Evolutionary conservation across 2,329 filamentous ascomycete species (phyloP).

Genomic region (Cercospora janseana): DNA sequence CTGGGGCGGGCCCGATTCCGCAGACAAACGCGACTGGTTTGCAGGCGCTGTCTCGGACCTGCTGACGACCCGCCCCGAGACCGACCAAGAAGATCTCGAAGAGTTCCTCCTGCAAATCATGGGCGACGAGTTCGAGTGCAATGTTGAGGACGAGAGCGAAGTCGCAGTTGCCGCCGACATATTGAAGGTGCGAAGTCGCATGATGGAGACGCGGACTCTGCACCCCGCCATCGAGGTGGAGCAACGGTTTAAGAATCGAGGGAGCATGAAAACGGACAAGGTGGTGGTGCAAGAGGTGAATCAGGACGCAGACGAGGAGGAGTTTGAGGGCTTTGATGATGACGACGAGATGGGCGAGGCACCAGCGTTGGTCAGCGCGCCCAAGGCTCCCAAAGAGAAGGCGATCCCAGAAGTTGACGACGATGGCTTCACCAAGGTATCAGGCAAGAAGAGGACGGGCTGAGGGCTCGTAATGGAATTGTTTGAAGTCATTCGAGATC

Average conservation of each 20-base stretch:
- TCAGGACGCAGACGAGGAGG: conserved; percentile 54
- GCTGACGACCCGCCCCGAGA: conserved; percentile 59
- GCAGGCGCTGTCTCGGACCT: conserved; percentile 83
- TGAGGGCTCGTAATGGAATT: neutral
- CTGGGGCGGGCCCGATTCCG: conserved; percentile 81
- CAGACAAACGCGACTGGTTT: conserved; percentile 95
- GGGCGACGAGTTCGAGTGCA: conserved; percentile 81
- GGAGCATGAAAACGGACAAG: conserved; percentile 57
- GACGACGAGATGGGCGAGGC: conserved; percentile 57
- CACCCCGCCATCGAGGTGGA: conserved; percentile 80
- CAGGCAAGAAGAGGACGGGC: conserved; percentile 39
- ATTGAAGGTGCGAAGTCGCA: conserved; percentile 63
- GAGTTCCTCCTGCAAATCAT: conserved; percentile 12
- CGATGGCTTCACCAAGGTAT: conserved; percentile 42
- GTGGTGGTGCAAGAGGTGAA: conserved; percentile 59
- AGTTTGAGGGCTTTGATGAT: conserved; percentile 51
- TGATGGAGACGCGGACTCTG: conserved; percentile 64
- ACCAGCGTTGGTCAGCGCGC: conserved; percentile 58
- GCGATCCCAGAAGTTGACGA: conserved; percentile 54
- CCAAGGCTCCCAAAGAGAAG: conserved; percentile 52
- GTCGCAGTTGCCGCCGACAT: conserved; percentile 71
- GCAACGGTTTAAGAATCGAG: conserved; percentile 70
- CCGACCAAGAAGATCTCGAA: conserved; percentile 50
- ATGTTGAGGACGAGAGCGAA: conserved; percentile 85
- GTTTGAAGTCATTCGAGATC: neutral